A percentile compares a stretch with the other conserved stretches of the same genome.
Conservation (phyloP, 768 basidiomycete genomes). For the Boletus reticuloceps region DNA sequence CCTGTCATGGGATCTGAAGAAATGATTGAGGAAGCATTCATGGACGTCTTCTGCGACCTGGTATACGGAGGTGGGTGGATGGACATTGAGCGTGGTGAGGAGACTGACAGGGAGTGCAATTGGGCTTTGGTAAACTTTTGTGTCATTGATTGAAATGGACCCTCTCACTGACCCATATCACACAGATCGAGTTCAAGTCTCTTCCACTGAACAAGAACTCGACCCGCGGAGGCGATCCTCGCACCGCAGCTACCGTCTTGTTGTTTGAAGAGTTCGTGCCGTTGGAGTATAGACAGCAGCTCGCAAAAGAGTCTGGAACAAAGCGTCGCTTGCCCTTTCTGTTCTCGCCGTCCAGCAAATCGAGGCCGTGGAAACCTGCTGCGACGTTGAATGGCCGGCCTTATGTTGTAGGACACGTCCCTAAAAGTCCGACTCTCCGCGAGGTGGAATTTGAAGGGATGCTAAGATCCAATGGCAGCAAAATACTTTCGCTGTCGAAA, state of each 20-base stretch:
- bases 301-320: constrained; percentile 51
- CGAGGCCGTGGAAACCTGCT: constrained; percentile 75
- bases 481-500: constrained; percentile 36
- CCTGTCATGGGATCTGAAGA: constrained; percentile 76
- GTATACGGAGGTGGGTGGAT: constrained; percentile 85
- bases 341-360: constrained; percentile 50
- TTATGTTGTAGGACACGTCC: constrained; percentile 60
- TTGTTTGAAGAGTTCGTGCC: constrained; percentile 96
- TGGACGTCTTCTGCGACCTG: constrained; percentile 83
- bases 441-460: constrained; percentile 83
- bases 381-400: constrained; percentile 77
- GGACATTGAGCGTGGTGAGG: constrained; percentile 71
- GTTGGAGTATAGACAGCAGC: constrained; percentile 76
- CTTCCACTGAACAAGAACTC: constrained; percentile 43
- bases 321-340: constrained; percentile 68
- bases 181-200: constrained; percentile 88
- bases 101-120: constrained; percentile 78
- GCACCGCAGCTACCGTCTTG: constrained; percentile 69
- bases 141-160: neutral
- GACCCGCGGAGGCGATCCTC: constrained; percentile 49
- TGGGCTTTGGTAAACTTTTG: constrained; percentile 77
- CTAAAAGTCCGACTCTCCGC: constrained; percentile 49
- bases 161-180: constrained; percentile 1
- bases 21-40: constrained; percentile 85
- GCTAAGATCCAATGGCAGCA: constrained; percentile 52